Evolutionary conservation across 331 rosid genomes (phyloP).

Genomic region (Quercus lobata): DNA sequence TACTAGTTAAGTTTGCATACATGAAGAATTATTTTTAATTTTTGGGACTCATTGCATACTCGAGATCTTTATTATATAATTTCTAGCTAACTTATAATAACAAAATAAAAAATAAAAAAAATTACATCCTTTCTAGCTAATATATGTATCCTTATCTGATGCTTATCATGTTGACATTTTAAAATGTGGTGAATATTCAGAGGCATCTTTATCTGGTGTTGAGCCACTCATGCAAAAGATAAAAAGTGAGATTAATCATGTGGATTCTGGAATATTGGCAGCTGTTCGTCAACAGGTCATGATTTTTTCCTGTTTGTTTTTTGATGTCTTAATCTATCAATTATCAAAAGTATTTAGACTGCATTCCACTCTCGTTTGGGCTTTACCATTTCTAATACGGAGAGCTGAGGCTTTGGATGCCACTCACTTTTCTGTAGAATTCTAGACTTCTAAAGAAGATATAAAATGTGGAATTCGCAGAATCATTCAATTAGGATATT

Average conservation of each 20-base stretch:
- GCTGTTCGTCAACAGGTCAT: constrained; percentile 98
- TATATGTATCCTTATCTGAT: not conserved
- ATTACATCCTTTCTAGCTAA: not conserved
- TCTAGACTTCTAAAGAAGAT: not conserved
- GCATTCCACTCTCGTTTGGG: not conserved
- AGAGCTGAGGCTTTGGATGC: constrained; percentile 1
- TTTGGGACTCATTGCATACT: not conserved
- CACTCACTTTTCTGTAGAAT: not conserved
- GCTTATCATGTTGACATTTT: constrained; percentile 1
- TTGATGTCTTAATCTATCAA: not conserved
- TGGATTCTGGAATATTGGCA: constrained; percentile 85
- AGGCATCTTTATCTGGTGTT: constrained; percentile 90
- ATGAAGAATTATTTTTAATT: not conserved
- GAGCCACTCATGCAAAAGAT: constrained; percentile 98
- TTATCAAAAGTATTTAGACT: not conserved
- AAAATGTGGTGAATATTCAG: constrained; percentile 33
- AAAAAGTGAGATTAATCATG: constrained; percentile 86
- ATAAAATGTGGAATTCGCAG: not conserved
- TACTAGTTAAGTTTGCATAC: not conserved
- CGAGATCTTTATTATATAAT: not conserved
- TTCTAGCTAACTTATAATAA: not conserved
- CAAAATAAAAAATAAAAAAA: no score
- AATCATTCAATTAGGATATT: not conserved
- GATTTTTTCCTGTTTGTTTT: not conserved
- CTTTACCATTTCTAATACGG: not conserved